Conservation (phyloP, 257 asterid species). For the Solanum lycopersicoides region DNA sequence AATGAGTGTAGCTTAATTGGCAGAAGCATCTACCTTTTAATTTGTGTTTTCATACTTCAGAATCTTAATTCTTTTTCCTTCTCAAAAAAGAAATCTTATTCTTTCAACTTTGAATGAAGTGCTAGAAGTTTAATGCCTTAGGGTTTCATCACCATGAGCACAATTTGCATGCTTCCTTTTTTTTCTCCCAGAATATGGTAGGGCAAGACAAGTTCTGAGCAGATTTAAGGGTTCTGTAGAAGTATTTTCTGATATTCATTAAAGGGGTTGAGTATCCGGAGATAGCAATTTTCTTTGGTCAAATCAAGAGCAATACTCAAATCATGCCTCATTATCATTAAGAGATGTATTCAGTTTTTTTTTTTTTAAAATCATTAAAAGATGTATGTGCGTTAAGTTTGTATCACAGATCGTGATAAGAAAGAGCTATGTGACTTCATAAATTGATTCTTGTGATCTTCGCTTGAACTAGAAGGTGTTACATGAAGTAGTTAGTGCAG, state of each 20-base stretch:
- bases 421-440: neutral
- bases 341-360: neutral
- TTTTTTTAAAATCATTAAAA: neutral
- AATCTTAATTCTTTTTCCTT: neutral
- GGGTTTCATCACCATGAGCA: neutral
- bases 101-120: neutral
- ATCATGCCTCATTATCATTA: neutral
- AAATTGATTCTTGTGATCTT: neutral
- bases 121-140: neutral
- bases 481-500: neutral
- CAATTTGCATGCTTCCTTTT: neutral
- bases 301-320: neutral
- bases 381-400: neutral
- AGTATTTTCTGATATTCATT: neutral
- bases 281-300: neutral
- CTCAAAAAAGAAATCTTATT: neutral
- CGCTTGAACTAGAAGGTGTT: neutral
- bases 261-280: neutral
- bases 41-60: neutral
- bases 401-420: neutral
- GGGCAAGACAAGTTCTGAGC: neutral
- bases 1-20: neutral
- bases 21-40: neutral
- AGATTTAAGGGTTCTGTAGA: neutral
- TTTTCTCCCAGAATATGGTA: neutral